Evolutionary conservation across 2,329 filamentous ascomycete species (phyloP).

Genomic region (Fusarium irregulare): DNA sequence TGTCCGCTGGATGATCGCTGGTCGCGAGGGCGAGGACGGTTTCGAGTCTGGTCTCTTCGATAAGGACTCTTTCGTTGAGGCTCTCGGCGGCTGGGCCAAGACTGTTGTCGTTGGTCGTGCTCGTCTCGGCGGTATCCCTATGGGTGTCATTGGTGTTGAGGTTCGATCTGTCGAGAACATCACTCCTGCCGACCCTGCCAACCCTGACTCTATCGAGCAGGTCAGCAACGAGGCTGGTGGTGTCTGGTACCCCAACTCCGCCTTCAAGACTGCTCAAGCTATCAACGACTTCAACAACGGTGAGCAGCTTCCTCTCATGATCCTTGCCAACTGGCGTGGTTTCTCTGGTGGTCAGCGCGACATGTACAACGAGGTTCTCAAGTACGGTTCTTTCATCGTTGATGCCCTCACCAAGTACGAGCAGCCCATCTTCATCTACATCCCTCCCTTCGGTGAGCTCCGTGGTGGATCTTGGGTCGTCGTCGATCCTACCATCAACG

Average conservation of each 20-base stretch:
- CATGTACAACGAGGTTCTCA: conserved; percentile 99
- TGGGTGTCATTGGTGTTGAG: conserved; percentile 98
- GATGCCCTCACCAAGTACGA: conserved; percentile 98
- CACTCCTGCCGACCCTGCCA: conserved; percentile 94
- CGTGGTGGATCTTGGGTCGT: conserved; percentile 99
- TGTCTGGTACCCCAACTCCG: conserved; percentile 99
- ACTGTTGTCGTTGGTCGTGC: conserved; percentile 97
- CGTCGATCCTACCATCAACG: conserved; percentile 98
- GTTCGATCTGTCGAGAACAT: conserved; percentile 96
- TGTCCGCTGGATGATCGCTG: conserved; percentile 91
- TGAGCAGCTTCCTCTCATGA: conserved; percentile 98
- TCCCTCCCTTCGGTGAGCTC: conserved; percentile 94
- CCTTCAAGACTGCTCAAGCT: conserved; percentile 99
- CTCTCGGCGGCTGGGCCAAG: conserved; percentile 95
- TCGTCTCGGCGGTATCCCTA: conserved; percentile 94
- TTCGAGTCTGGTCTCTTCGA: conserved; percentile 96
- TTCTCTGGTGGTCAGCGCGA: conserved; percentile 99
- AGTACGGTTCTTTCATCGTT: conserved; percentile 99
- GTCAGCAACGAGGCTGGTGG: conserved; percentile 94
- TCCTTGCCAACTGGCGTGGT: conserved; percentile 99
- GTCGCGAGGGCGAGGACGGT: conserved; percentile 79
- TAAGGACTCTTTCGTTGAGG: conserved; percentile 95
- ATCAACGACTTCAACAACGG: conserved; percentile 99
- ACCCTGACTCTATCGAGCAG: conserved; percentile 98
- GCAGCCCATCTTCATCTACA: conserved; percentile 99